Conservation (phyloP, 106 monocot genomes). For the Vanilla planifolia region DNA sequence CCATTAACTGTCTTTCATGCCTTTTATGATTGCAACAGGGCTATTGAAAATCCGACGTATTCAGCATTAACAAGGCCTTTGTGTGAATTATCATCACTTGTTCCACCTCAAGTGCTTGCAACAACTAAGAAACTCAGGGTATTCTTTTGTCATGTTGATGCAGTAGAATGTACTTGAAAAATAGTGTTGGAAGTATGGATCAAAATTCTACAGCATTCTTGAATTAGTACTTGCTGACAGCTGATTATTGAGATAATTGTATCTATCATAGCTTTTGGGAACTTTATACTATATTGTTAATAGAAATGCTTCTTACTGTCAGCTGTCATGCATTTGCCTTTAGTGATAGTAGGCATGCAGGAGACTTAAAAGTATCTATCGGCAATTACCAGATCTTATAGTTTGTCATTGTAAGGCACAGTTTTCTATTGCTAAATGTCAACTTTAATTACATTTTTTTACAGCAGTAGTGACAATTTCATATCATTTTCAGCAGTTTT, state of each 20-base stretch:
- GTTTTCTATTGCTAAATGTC: too few species aligned
- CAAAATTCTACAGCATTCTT: neutral
- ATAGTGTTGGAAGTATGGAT: neutral
- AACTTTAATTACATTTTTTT: too few species aligned
- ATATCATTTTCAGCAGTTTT: too few species aligned
- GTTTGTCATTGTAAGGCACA: too few species aligned
- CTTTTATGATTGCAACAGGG: conserved; percentile 50
- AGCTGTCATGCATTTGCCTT: neutral
- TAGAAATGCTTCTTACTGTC: too few species aligned
- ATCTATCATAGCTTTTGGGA: too few species aligned
- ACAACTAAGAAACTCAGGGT: conserved; percentile 95
- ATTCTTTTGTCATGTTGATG: conserved; percentile 10
- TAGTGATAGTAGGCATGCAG: neutral
- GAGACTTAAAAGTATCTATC: neutral
- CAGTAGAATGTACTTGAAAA: neutral
- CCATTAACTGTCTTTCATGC: neutral
- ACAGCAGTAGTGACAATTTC: too few species aligned
- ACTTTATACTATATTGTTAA: too few species aligned
- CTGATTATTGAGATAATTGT: too few species aligned
- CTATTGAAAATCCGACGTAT: conserved; percentile 96
- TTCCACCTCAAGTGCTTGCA: conserved; percentile 93
- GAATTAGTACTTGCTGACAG: too few species aligned
- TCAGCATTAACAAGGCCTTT: conserved; percentile 93
- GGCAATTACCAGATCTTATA: too few species aligned
- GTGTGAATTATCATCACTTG: conserved; percentile 92